Percentiles rank a stretch among this genome's conserved stretches.
phyloP scores from a whole-genome alignment of 164 flowering plant genomes.

The Kingdonia uniflora region DNA sequence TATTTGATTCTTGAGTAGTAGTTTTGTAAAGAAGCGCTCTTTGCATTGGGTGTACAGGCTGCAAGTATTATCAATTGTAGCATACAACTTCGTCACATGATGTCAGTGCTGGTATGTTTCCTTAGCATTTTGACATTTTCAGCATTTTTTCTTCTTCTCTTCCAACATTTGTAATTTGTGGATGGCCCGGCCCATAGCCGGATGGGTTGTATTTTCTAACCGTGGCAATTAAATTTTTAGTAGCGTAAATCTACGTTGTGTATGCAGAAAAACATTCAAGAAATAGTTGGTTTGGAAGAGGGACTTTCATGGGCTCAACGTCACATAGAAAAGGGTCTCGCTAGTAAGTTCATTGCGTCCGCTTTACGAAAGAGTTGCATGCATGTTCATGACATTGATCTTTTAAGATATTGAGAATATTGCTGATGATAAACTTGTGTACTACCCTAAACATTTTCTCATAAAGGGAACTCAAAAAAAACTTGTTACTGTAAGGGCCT shows the following conservation, averaged over 20 bases:
- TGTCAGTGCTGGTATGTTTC: slow-evolving; percentile 31
- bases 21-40: neutral
- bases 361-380: too few relatives aligned
- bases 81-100: slow-evolving; percentile 58
- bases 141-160: neutral
- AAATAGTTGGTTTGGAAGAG: slow-evolving; percentile 38
- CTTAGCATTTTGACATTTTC: slow-evolving; percentile 2
- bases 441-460: too few relatives aligned
- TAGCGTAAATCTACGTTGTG: neutral
- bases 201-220: too few relatives aligned
- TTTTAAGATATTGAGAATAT: too few relatives aligned
- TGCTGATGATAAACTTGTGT: too few relatives aligned
- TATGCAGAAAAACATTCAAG: slow-evolving; percentile 37
- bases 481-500: too few relatives aligned
- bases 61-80: slow-evolving; percentile 46
- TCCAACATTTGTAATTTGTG: neutral
- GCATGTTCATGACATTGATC: too few relatives aligned
- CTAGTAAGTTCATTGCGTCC: slow-evolving; percentile 21
- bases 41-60: slow-evolving; percentile 22
- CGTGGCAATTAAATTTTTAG: neutral
- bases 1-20: neutral
- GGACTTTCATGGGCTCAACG: slow-evolving; percentile 24
- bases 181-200: too few relatives aligned
- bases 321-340: slow-evolving; percentile 39
- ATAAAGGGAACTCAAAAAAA: too few relatives aligned